These are phyloP conservation scores for Aspergillus carlsbadensis DNA, from an alignment of 495 filamentous ascomycete genomes.

Conservation along the genomic window DNA sequence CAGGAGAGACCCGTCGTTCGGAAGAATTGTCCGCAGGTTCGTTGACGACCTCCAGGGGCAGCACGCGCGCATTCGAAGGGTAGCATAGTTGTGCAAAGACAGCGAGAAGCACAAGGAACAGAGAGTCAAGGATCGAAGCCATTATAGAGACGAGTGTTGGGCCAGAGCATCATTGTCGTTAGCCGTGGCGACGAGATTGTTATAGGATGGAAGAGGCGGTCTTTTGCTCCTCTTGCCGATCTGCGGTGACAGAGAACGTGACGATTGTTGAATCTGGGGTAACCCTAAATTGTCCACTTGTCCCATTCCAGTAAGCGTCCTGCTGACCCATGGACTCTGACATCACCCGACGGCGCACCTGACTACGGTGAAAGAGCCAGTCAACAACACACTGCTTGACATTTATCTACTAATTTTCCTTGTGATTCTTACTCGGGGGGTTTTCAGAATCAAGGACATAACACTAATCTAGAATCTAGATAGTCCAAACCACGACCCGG, in stretches of 20 bases:
- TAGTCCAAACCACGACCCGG: slow-evolving; percentile 80
- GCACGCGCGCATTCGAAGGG: not conserved
- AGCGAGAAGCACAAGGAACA: not conserved
- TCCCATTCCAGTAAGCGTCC: not conserved
- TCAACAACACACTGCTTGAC: no score
- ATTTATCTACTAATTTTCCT: not conserved
- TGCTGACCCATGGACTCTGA: not conserved
- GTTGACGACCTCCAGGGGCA: not conserved
- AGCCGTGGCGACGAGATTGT: not conserved
- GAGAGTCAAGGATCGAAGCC: not conserved
- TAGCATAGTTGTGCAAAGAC: slow-evolving; percentile 4
- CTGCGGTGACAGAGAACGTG: not conserved
- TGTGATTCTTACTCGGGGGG: not conserved
- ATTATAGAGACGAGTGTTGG: not conserved
- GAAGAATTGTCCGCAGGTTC: slow-evolving; percentile 7
- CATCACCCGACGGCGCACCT: not conserved
- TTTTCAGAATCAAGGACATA: no score
- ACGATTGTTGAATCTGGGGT: slow-evolving; percentile 18
- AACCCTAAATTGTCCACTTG: slow-evolving; percentile 1
- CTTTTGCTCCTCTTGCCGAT: not conserved
- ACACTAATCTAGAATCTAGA: slow-evolving; percentile 14
- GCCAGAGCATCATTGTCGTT: not conserved
- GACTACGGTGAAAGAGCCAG: not conserved
- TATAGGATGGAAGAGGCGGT: not conserved
- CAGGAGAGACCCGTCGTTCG: slow-evolving; percentile 46